Base-by-base conservation (phyloP, 2,329 filamentous ascomycete species). In the Apiospora sp. region DNA sequence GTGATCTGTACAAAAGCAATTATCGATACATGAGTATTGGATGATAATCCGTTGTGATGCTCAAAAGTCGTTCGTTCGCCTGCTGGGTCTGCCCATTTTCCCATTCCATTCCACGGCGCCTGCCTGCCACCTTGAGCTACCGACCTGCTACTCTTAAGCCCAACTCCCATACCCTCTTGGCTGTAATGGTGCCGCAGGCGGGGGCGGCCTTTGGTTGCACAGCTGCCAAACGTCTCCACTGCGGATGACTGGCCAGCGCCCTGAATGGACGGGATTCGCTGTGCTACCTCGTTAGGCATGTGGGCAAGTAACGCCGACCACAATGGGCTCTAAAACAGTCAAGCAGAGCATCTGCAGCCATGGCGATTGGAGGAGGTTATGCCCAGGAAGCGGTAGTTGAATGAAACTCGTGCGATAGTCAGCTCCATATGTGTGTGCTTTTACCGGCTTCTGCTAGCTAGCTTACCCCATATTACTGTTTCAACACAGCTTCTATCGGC, bases 251-350 rank as follows among this genome's bases (percentile, higher is more conserved):
- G 58, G 27, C 67, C 67, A 48, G 67, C 67, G 41, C 41, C 19
- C 67, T 68, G 67, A 68, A 48, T 68, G 67, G 67, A 22, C 12
- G 41, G 43, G 24, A 24, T 27, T 30, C 13, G 43, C 46, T 44
- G 46, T 68, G 67, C 67, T 30, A 48, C 67, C 30, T 68, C 67
- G 54, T 61, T 46, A 68, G 30, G 22, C 67, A 68, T 48, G 67
- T 68, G 67, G 67, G 67, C 46, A 34, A 68, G 67, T 30, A 48
- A 68, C 67, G 67, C 46, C 67, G 67, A 68, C 48, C 44, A 37
- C 6, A 69, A n/a, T 30, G 44, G 44, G 19, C 67, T 69, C 19
- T 8, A 49, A 34, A 69, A n/a, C 46, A 48, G 67, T 22, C 34
- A 64, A 34, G 34, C 58, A 64, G 34, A n/a, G 8, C 34, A 34